Base-by-base conservation (phyloP, 1,284 basidiomycete genomes). In the Megacollybia platyphylla region DNA sequence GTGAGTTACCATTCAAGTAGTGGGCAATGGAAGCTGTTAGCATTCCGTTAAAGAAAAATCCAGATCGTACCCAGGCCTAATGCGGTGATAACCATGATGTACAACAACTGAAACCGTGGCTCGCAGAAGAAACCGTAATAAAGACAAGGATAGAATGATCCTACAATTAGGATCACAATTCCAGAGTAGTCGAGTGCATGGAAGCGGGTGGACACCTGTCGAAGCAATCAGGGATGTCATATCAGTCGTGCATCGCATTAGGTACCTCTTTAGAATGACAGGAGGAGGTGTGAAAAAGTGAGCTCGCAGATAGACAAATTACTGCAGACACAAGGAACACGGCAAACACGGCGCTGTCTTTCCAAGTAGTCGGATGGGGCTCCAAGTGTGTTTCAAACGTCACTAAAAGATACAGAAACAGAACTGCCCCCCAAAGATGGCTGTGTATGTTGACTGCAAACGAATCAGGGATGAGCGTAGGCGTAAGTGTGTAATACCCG, bases 401-500 rank as follows among this genome's bases (percentile, higher is more conserved):
- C 44, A 62, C 61, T 39, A 82, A 57, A 42, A 88, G 65, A 52
- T 79, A 71, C 13, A 64, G 52, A 56, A 91, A 90, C 41, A 87
- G 54, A 8, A 79, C 54, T 11, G 83, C 80, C 26, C 83, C 88
- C 66, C 78, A 73, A 6, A 92, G 67, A 56, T 94, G 91, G 41
- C 74, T 86, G 60, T 92, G 88, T 42, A 94, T 91, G 61, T 96
- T 94, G 48, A 94, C 87, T 90, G 47, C 29, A 40, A 40, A 41
- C 45, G 35, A 46, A 49, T 43, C 42, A 24, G 11, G 40, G 11
- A 44, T 45, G 45, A 42, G 34, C 38, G 44, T 27, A 36, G 36
- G 44, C 35, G 40, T 41, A 38, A 5, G n/a, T 35, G 26, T 37
- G 34, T 39, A 13, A 38, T 30, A 83, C 84, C 71, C 46, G 83